phyloP scores from a whole-genome alignment of 371 early-diverging fungal species.

The Rozella allomycis region DNA sequence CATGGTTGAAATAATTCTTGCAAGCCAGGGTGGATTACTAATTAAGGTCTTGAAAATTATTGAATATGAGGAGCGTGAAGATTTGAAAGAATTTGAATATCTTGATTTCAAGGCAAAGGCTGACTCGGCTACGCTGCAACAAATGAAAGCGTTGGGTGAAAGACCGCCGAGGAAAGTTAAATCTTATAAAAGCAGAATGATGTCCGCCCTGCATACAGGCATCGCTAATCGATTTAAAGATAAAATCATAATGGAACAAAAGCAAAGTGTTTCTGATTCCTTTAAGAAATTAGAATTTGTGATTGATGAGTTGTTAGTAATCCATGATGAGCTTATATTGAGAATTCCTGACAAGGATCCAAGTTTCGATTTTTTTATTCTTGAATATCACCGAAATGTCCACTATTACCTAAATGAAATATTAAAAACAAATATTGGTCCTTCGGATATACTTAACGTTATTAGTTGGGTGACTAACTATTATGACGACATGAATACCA shows the following conservation, averaged over 20 bases:
- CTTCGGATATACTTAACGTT: constrained; percentile 53
- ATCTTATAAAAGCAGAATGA: constrained; percentile 47
- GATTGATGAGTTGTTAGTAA: constrained; percentile 61
- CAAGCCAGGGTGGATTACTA: constrained; percentile 39
- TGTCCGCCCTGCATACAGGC: constrained; percentile 44
- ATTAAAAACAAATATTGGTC: constrained; percentile 40
- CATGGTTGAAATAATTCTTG: constrained; percentile 47
- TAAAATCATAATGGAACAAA: constrained; percentile 14
- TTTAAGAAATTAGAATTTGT: constrained; percentile 51
- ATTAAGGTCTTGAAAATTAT: constrained; percentile 70
- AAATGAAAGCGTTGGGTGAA: constrained; percentile 27
- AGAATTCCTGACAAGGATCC: constrained; percentile 72
- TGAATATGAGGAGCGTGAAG: constrained; percentile 66
- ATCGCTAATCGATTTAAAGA: constrained; percentile 34
- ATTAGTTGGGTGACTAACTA: constrained; percentile 79
- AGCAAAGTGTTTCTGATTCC: constrained; percentile 25
- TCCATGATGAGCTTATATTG: constrained; percentile 63
- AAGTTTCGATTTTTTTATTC: constrained; percentile 68
- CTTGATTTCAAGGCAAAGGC: constrained; percentile 2
- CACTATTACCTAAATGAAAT: constrained; percentile 32
- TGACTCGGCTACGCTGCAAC: constrained; percentile 3
- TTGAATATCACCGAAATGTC: constrained; percentile 77
- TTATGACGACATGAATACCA: constrained; percentile 55
- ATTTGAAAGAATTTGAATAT: constrained; percentile 36
- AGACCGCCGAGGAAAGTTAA: constrained; percentile 40